A percentile compares a stretch with the other conserved stretches of the same genome.
phyloP scores from a whole-genome alignment of 805 yeast genomes.

The Candida oleophila region DNA sequence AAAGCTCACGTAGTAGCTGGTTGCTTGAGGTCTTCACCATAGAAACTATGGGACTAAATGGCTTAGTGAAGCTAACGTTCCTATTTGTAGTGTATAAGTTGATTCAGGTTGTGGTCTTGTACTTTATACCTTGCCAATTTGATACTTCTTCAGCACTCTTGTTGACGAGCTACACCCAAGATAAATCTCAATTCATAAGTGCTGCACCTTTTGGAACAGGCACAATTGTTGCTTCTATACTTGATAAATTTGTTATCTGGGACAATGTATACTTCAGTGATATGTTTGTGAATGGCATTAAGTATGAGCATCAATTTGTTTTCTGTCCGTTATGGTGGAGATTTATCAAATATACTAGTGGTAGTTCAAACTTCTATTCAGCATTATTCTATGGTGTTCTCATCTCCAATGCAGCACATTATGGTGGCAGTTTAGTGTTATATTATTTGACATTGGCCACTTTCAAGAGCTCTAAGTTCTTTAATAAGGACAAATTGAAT shows the following conservation, averaged over 20 bases:
- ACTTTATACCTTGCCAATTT: slow-evolving; percentile 43
- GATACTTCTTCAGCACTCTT: slow-evolving; percentile 48
- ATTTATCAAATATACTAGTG: slow-evolving; percentile 30
- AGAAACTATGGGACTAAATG: background rate
- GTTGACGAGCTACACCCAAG: slow-evolving; percentile 16
- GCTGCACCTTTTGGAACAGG: background rate
- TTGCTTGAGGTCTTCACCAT: background rate
- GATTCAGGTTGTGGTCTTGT: slow-evolving; percentile 37
- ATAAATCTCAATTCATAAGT: slow-evolving; percentile 7
- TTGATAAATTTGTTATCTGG: slow-evolving; percentile 70
- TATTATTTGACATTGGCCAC: slow-evolving; percentile 46
- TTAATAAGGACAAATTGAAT: slow-evolving; percentile 17
- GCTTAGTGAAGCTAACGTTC: background rate
- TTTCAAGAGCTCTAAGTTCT: slow-evolving; percentile 21
- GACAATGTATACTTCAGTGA: slow-evolving; percentile 78
- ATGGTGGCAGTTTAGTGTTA: slow-evolving; percentile 45
- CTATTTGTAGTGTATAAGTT: slow-evolving; percentile 32
- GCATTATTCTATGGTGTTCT: slow-evolving; percentile 48
- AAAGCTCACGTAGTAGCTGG: too few relatives aligned
- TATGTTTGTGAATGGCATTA: slow-evolving; percentile 46
- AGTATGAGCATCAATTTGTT: slow-evolving; percentile 90
- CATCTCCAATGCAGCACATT: slow-evolving; percentile 54
- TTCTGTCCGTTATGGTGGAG: slow-evolving; percentile 79
- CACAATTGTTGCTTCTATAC: slow-evolving; percentile 16
- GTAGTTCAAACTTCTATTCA: slow-evolving; percentile 37